Base-by-base conservation (phyloP, 2,329 filamentous ascomycete genomes). In the Colletotrichum camelliae region DNA sequence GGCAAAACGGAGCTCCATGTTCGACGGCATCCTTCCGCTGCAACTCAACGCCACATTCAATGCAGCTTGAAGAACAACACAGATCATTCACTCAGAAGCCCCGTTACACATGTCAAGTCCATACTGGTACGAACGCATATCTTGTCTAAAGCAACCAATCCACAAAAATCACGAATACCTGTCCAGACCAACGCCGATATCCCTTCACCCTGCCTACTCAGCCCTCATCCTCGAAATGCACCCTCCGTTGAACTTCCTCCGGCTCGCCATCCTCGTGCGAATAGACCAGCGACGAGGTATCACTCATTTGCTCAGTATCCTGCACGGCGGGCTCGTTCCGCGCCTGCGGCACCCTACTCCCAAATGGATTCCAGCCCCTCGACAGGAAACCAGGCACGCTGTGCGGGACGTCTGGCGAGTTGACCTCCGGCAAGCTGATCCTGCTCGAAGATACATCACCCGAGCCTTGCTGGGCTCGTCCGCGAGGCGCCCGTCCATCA, bases 381-480 rank as follows among this genome's bases (percentile, higher is more conserved):
- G 62, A 24, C 1, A 39, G 21, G 15, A 60, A 24, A 3, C 29
- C 29, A 13, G 74, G 74, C 29, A 76, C 43, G 70, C 74, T 76
- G 27, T 48, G 67, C 64, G 74, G 70, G 7, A 76, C 57, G 6
- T 64, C 13, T 2, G 24, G 70, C 57, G 74, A 67, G 8, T 29
- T 31, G 7, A 74, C 48, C 29, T 69, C 74, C 2, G 64, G 35
- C 21, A 64, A 7, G 35, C 16, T 52, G 31, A 48, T 29, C 13
- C 16, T 10, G 18, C 48, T 37, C 31, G 18, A 48, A 16, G 21
- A 15, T 5, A 24, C 16, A 7, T 24, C n/a, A 5, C 39, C 37
- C 4, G 71, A 24, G 12, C 4, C 58, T 33, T n/a, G 29, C 31
- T 33, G 58, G 43, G 7, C 43, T 0, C 33, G 31, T 18, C 27